These are phyloP conservation scores for Isoetes taiwanensis DNA, from an alignment of 75 land plant genomes.

Conservation along the genomic window DNA sequence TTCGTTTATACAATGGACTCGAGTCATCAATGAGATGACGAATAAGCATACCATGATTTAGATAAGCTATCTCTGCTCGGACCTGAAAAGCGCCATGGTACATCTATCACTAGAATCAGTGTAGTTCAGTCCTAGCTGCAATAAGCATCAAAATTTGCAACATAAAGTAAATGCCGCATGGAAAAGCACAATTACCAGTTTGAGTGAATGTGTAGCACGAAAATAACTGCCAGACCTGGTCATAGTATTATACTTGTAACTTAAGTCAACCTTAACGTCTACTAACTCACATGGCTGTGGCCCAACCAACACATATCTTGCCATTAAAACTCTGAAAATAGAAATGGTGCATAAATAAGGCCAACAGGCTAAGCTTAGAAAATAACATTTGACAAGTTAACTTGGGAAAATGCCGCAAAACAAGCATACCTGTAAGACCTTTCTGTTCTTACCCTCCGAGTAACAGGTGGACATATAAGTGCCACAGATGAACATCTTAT, in stretches of 20 bases:
- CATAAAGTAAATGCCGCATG: too few species aligned
- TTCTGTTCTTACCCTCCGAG: constrained; percentile 7
- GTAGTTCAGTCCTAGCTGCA: not conserved
- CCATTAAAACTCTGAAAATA: constrained; percentile 20
- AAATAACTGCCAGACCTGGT: constrained; percentile 23
- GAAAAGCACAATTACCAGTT: too few species aligned
- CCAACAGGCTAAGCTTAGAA: not conserved
- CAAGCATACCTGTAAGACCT: constrained; percentile 11
- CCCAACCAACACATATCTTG: constrained; percentile 31
- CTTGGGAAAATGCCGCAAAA: not conserved
- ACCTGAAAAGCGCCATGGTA: constrained; percentile 22
- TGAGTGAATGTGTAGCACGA: constrained; percentile 24
- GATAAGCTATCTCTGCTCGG: constrained; percentile 25
- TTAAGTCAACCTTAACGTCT: constrained; percentile 35
- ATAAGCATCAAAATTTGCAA: too few species aligned
- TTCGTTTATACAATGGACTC: constrained; percentile 28
- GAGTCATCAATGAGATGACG: constrained; percentile 33
- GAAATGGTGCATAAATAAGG: not conserved
- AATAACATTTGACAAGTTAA: too few species aligned
- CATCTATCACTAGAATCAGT: constrained; percentile 15
- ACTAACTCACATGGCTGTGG: constrained; percentile 41
- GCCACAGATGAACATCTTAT: constrained; percentile 29
- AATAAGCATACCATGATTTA: constrained; percentile 30
- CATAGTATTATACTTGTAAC: constrained; percentile 27
- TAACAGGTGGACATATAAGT: constrained; percentile 15